These are phyloP conservation scores for Phytopythium boreale DNA, from an alignment of 352 stramenopile genomes.

Conservation along the genomic window DNA sequence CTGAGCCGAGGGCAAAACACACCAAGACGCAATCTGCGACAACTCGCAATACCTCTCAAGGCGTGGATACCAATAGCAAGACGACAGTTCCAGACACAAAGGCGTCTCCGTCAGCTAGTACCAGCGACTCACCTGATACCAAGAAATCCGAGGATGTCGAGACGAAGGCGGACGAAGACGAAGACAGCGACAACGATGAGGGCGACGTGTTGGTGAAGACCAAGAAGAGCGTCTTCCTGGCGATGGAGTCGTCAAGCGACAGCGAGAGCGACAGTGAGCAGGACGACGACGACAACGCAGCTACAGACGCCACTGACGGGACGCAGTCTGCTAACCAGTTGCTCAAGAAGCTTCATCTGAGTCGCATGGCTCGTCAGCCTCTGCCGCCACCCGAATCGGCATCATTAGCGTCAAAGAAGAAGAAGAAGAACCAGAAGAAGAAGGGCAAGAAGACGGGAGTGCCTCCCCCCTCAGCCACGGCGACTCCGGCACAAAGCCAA, in stretches of 20 bases:
- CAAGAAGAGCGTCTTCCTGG: constrained; percentile 41
- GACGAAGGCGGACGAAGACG: constrained; percentile 10
- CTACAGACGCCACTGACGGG: constrained; percentile 11
- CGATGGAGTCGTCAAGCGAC: constrained; percentile 32
- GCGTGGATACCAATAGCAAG: background rate
- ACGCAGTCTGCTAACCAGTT: constrained; percentile 32
- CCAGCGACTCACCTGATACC: background rate
- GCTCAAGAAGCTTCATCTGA: constrained; percentile 64
- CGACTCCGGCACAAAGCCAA: constrained; percentile 6
- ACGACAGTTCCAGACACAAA: background rate
- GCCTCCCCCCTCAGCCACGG: background rate
- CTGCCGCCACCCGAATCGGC: constrained; percentile 10
- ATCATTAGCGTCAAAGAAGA: constrained; percentile 23
- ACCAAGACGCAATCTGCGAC: background rate
- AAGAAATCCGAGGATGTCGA: background rate
- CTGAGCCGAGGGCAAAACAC: background rate
- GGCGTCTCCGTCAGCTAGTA: background rate
- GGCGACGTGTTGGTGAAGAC: constrained; percentile 7
- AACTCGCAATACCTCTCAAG: too few relatives aligned
- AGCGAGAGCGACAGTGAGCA: constrained; percentile 29
- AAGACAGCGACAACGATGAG: constrained; percentile 10
- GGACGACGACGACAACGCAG: constrained; percentile 13
- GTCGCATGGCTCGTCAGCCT: constrained; percentile 47
- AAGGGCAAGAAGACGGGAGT: constrained; percentile 20
- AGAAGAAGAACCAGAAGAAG: constrained; percentile 51